Conservation (phyloP, 1,139 yeast species). For the Blastobotrys proliferans region DNA sequence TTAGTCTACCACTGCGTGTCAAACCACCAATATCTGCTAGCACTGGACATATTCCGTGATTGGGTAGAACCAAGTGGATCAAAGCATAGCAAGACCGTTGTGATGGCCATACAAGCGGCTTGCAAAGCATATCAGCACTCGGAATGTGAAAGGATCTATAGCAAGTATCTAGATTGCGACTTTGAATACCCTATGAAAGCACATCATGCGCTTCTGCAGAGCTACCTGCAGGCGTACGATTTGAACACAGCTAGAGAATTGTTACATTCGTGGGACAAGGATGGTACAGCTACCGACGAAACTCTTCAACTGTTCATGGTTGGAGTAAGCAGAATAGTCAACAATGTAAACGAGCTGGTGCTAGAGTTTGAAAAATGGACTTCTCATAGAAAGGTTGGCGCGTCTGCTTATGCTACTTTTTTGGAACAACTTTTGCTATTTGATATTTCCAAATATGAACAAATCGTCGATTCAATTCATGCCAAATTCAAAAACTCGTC, state of each 20-base stretch:
- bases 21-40: conserved; percentile 16
- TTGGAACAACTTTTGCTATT: conserved; percentile 8
- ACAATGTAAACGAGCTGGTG: conserved; percentile 19
- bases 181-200: conserved; percentile 16
- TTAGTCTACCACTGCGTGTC: too few species aligned
- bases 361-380: conserved; percentile 23
- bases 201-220: conserved; percentile 19
- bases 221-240: conserved; percentile 22
- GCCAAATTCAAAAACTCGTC: conserved; percentile 12
- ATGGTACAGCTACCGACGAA: conserved; percentile 16
- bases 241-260: conserved; percentile 24
- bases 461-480: background rate
- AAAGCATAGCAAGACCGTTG: conserved; percentile 15
- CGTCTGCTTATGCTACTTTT: conserved; percentile 7
- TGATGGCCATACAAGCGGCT: conserved; percentile 24
- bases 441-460: conserved; percentile 4
- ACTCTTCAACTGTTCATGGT: conserved; percentile 20
- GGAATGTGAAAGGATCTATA: conserved; percentile 23
- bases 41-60: conserved; percentile 18
- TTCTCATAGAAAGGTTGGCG: background rate
- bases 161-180: conserved; percentile 20
- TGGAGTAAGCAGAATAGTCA: conserved; percentile 19
- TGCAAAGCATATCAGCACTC: conserved; percentile 15
- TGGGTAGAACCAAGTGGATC: conserved; percentile 17
- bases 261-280: conserved; percentile 21